Conservation (phyloP, 225 moss, liverwort and hornwort genomes). For the Asterella californica region DNA sequence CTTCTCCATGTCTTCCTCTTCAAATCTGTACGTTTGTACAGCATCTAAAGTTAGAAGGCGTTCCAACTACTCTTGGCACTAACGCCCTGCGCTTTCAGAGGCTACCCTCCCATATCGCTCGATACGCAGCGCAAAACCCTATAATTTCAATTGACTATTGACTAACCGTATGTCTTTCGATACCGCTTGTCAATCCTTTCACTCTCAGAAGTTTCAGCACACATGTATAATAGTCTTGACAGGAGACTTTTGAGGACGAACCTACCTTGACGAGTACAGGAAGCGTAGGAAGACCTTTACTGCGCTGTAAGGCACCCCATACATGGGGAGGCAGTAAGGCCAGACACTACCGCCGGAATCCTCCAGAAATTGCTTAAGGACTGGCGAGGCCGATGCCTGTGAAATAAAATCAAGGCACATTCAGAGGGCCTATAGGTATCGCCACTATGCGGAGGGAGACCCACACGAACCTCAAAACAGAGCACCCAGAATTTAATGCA, state of each 20-base stretch:
- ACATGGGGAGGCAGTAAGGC: conserved; percentile 36
- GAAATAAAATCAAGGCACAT: neutral
- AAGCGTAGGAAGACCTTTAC: conserved; percentile 64
- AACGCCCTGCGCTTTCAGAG: neutral
- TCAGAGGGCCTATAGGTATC: neutral
- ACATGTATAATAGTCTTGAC: neutral
- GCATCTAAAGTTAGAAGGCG: neutral
- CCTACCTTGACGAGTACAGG: conserved; percentile 69
- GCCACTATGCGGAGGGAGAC: neutral
- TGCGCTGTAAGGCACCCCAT: conserved; percentile 58
- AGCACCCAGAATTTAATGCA: neutral
- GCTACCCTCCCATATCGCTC: neutral
- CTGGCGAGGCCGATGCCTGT: conserved; percentile 62
- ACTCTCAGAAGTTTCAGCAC: neutral
- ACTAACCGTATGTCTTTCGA: neutral
- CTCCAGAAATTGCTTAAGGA: conserved; percentile 42
- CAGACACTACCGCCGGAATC: conserved; percentile 18
- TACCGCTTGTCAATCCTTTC: neutral
- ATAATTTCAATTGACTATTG: neutral
- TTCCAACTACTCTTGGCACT: neutral
- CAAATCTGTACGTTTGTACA: conserved; percentile 41
- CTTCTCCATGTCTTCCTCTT: conserved; percentile 59
- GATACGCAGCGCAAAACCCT: neutral
- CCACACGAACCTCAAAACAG: neutral
- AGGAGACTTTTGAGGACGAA: neutral